Base-by-base conservation (phyloP, 75 land plant genomes). In the Picea sitchensis region DNA sequence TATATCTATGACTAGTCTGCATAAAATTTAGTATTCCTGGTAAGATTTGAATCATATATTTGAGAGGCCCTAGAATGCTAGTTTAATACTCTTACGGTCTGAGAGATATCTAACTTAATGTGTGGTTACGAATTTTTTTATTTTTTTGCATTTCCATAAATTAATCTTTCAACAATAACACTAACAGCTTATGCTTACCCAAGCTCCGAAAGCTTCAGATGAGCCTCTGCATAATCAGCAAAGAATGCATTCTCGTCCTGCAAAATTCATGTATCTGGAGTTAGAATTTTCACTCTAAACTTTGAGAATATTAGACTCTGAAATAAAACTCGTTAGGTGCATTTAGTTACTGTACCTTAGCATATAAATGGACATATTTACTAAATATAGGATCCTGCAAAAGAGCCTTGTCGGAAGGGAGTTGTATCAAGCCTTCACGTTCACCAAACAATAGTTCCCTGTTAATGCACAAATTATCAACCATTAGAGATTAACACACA, bases 181-280 rank as follows among this genome's bases (percentile, higher is more conserved):
- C 4, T 4, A 51, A 51, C 12, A 51, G 11, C 56, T 51, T 9
- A 11, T 51, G 54, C 82, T 41, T 84, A 85, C 87, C 88, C 88
- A 15, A 87, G 84, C 64, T 87, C 88, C 0, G 88, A 87, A 34
- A 87, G 78, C 68, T 86, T 82, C 59, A 74, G 58, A 64, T 87
- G 88, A 3, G 88, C 72, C 68, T 78, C 81, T 2, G 88, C 62
- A 58, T 87, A 87, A 68, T 87, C 88, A 36, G 56, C 72, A 75
- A 87, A 87, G 73, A 87, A 87, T 47, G 89, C 89, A 59, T 87
- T 84, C 75, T 87, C 88, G 61, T 87, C 84, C 88, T 87, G 84
- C 14, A 69, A 26, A 65, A 23, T 56, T 51, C 18, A 23, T 51
- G 56, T 51, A 9, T 9, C 9, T 9, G 11, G 56, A 51, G 9